Percentiles rank a stretch among this genome's conserved stretches.
phyloP scores from a whole-genome alignment of 2,329 filamentous ascomycete genomes.

The Penicillium rolfsii region DNA sequence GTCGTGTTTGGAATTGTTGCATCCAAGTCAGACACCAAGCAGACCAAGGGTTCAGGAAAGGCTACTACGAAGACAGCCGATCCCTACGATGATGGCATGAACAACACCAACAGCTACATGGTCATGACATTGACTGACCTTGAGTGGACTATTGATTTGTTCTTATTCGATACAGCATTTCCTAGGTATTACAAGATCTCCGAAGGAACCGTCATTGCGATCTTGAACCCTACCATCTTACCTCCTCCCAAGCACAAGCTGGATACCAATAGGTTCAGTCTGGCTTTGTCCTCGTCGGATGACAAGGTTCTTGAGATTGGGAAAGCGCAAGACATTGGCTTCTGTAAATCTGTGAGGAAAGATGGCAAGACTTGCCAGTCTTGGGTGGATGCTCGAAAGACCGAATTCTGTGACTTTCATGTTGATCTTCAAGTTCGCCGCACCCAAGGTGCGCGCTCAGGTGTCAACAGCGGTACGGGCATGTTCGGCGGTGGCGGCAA shows the following conservation, averaged over 20 bases:
- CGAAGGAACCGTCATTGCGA: conserved; percentile 85
- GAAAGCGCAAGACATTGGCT: conserved; percentile 79
- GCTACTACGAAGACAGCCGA: conserved; percentile 47
- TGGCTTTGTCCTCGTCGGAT: conserved; percentile 81
- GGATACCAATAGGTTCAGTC: conserved; percentile 80
- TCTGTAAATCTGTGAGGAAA: conserved; percentile 81
- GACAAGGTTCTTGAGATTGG: conserved; percentile 92
- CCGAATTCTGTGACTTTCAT: conserved; percentile 91
- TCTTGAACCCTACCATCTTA: conserved; percentile 90
- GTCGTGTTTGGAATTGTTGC: conserved; percentile 88
- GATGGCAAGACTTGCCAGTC: conserved; percentile 78
- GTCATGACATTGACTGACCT: conserved; percentile 84
- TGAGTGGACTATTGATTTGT: conserved; percentile 87
- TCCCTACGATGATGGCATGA: conserved; percentile 58
- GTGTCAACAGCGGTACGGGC: conserved; percentile 72
- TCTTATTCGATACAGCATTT: conserved; percentile 88
- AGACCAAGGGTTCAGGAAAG: conserved; percentile 54
- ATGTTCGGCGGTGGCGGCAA: conserved; percentile 49
- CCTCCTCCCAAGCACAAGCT: conserved; percentile 75
- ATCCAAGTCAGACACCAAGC: conserved; percentile 80
- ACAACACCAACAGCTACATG: conserved; percentile 81
- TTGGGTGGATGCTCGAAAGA: conserved; percentile 88
- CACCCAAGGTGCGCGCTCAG: conserved; percentile 69
- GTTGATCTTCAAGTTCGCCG: conserved; percentile 79
- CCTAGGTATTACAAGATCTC: conserved; percentile 92